Conservation (phyloP, 202 grass and related monocot genomes). For the Miscanthus sacchariflorus region DNA sequence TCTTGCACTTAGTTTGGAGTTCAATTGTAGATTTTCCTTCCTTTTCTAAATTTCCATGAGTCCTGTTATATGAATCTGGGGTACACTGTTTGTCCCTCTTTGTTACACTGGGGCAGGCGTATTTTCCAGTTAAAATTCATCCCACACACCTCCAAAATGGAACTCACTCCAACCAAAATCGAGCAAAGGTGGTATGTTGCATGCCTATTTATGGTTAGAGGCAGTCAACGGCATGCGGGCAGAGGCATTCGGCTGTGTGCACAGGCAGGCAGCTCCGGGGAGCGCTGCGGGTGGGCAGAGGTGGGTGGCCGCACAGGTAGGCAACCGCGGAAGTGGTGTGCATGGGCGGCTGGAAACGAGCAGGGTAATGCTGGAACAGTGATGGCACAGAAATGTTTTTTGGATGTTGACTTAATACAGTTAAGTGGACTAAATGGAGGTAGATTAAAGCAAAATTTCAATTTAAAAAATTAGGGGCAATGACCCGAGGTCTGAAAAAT, state of each 20-base stretch:
- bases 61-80: neutral
- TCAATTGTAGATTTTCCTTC: neutral
- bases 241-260: neutral
- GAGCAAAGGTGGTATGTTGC: neutral
- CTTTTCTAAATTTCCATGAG: neutral
- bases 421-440: neutral
- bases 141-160: neutral
- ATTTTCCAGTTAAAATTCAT: neutral
- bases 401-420: neutral
- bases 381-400: neutral
- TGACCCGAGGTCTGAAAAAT: neutral
- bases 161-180: neutral
- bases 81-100: neutral
- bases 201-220: neutral
- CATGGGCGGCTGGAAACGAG: neutral
- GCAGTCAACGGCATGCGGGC: neutral
- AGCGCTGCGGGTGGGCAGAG: neutral
- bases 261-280: neutral
- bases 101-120: neutral
- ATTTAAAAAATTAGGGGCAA: neutral
- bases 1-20: too few relatives aligned
- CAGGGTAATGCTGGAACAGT: neutral
- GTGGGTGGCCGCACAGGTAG: neutral
- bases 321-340: neutral
- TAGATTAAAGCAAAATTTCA: neutral